Conservation (phyloP, 176 grass and related monocot genomes). For the Aegilops tauschii region DNA sequence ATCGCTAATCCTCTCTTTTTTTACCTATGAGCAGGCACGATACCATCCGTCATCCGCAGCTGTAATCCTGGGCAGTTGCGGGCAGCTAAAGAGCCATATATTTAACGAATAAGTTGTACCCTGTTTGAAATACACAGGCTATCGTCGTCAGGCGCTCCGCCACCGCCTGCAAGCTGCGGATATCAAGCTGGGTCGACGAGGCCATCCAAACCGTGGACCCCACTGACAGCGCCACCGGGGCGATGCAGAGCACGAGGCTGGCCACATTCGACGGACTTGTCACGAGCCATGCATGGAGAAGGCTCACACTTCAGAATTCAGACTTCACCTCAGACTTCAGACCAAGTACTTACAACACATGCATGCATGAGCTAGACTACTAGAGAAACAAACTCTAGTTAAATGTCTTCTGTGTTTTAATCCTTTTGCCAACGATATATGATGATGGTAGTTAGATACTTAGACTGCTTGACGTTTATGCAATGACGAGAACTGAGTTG, state of each 20-base stretch:
- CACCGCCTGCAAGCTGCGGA: neutral
- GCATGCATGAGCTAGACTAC: neutral
- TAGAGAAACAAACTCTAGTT: neutral
- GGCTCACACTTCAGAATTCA: neutral
- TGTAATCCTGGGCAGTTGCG: too few species aligned
- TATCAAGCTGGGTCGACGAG: neutral
- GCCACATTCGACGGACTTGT: neutral
- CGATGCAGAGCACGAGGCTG: constrained; percentile 15
- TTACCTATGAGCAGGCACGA: too few species aligned
- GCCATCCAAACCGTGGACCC: neutral
- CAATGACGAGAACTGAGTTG: too few species aligned
- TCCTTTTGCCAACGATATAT: neutral
- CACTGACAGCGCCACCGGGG: neutral
- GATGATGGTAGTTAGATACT: neutral
- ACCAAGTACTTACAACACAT: neutral
- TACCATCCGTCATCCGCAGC: too few species aligned
- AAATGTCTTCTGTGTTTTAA: neutral
- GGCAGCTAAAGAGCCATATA: too few species aligned
- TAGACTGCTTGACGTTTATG: neutral
- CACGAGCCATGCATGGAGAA: constrained; percentile 23
- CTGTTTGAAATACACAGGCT: too few species aligned
- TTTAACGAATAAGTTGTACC: too few species aligned
- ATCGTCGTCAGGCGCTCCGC: neutral
- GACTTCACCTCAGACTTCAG: too few species aligned
- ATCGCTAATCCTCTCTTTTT: too few species aligned